Evolutionary conservation across 2,329 filamentous ascomycete genomes (phyloP), one percentile per base, ranked within the genome.

Genomic region (Colletotrichum sp.): DNA sequence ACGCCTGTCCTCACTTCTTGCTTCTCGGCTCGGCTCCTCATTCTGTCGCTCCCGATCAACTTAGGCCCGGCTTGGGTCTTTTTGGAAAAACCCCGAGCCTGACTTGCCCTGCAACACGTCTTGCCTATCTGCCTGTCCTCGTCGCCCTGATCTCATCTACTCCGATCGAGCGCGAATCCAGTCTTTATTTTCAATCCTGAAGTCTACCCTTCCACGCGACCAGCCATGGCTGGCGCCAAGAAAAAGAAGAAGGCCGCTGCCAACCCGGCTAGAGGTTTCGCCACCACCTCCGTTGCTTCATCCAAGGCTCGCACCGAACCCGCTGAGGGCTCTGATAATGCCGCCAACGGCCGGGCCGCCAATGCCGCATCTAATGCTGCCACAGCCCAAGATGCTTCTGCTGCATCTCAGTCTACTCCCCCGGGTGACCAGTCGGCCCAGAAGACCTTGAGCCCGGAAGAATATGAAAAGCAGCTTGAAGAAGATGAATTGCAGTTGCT

Each of bases 211-310:
- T 52, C 28, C 28, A 57, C 16, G 55, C 24, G 67, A 34, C 34
- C 15, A 32, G 68, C 77, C 79, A 96, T 96, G 94, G 93, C 94
- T 73, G 89, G 88, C 59, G 85, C 87, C 75, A 93, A 95, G 85
- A 98, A 98, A 87, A 98, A 98, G 88, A 98, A 95, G 89, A 99
- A 98, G 90, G 90, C 94, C 71, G 91, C 92, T 30, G 92, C 93
- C 36, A 99, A 98, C 85, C 95, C 96, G 75, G 95, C 96, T 52
- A 91, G 97, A 84, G 97, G 96, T 21, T 98, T 98, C 86, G 95
- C 96, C 78, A 99, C 97, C 7, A 98, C 95, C 15, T 99, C 96
- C 2, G 91, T 98, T 75, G 95, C 96, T 59, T 76, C 74, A 7
- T 98, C 95, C 28, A 98, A 96, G 80, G 90, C 92, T 10, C 90